Conservation (phyloP, 2,329 filamentous ascomycete species). For the Neofusicoccum parvum region DNA sequence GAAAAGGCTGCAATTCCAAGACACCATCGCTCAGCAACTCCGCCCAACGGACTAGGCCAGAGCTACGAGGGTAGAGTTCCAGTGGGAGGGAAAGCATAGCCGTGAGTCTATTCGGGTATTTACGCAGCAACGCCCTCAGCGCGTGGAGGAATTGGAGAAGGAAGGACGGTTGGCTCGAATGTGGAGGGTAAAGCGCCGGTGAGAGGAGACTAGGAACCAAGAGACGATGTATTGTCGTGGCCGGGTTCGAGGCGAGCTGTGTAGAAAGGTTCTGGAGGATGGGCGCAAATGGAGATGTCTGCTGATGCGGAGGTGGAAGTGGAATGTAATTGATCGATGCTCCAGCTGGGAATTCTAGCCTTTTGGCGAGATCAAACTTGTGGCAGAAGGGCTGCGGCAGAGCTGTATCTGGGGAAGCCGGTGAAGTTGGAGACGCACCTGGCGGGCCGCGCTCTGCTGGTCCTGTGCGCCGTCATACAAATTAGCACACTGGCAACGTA, state of each 20-base stretch:
- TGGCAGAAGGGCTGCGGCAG: conserved; percentile 49
- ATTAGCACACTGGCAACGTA: conserved; percentile 23
- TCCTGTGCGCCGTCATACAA: neutral
- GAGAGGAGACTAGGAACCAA: conserved; percentile 84
- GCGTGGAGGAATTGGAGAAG: conserved; percentile 80
- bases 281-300: conserved; percentile 54
- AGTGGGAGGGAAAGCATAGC: conserved; percentile 77
- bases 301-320: conserved; percentile 67
- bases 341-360: conserved; percentile 45
- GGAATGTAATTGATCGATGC: conserved; percentile 48
- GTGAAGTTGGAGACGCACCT: neutral
- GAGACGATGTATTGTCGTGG: conserved; percentile 72
- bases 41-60: conserved; percentile 80
- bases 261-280: conserved; percentile 67
- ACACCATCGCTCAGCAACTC: conserved; percentile 85
- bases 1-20: conserved; percentile 78
- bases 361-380: conserved; percentile 56
- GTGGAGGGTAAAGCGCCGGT: conserved; percentile 77
- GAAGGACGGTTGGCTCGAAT: conserved; percentile 68
- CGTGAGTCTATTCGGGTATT: conserved; percentile 65
- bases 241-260: conserved; percentile 51
- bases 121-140: conserved; percentile 73
- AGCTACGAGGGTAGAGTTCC: conserved; percentile 73
- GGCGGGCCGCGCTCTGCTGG: conserved; percentile 13
- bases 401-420: conserved; percentile 24